Evolutionary conservation across 495 filamentous ascomycete species (phyloP), one percentile per base, ranked within the genome.

Genomic region (Talaromyces thailandensis): DNA sequence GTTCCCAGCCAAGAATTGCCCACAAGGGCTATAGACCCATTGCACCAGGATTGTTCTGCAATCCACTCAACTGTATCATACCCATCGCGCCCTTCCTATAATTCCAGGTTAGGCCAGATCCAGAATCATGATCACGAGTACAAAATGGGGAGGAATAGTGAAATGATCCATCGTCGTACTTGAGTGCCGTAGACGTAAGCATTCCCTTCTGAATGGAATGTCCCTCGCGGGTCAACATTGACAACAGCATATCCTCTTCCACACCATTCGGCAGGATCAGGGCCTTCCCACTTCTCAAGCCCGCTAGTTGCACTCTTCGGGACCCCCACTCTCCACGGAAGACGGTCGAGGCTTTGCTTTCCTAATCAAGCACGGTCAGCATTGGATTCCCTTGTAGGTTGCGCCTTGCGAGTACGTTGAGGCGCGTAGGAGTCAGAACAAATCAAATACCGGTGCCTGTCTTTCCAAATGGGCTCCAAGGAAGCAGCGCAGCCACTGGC

Each of bases 381-480:
- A n/a, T n/a, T n/a, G n/a, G n/a, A n/a, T n/a, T n/a, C n/a, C n/a
- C n/a, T n/a, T n/a, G n/a, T 9, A 8, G 18, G 11, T 3, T 9
- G 18, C 2, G 11, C 3, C 11, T 45, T 3, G 40, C 40, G 11
- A 18, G 40, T 3, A 8, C 2, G 3, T 45, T 8, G 40, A 45
- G 3, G 11, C 11, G 40, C 66, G 63, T 23, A 48, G 61, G 18
- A 68, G 64, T 31, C 64, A 63, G 37, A 52, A 58, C 5, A 61
- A 50, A 8, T 67, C n/a, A n/a, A n/a, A n/a, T 53, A 21, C 69
- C 55, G 8, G 57, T 66, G 12, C 61, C 63, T 11, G 48, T 57
- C 56, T 79, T 79, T 11, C 75, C 75, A 57, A 72, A 77, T 14
- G 69, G 72, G 28, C 66, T 66, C 68, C 67, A 74, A 11, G 63